phyloP scores from a whole-genome alignment of 2,329 filamentous ascomycete genomes.

The Scytalidium lignicola region DNA sequence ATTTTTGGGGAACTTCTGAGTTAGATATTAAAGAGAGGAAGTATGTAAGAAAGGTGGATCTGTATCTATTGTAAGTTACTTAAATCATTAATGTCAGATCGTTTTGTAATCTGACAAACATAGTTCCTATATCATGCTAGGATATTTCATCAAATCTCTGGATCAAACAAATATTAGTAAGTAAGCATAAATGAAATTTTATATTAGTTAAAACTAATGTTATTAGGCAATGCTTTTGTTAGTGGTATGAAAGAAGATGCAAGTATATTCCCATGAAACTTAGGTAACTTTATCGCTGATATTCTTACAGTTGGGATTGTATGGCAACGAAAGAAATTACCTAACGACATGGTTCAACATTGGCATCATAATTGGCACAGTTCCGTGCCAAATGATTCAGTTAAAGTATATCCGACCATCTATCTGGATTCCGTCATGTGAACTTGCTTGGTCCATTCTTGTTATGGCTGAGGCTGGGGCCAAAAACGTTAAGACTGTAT shows the following conservation, averaged over 20 bases:
- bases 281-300: neutral
- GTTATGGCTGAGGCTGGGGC: slow-evolving; percentile 31
- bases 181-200: neutral
- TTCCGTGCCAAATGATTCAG: slow-evolving; percentile 29
- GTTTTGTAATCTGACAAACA: neutral
- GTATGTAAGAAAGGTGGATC: slow-evolving; percentile 7
- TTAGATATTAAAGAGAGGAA: slow-evolving; percentile 1
- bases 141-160: slow-evolving; percentile 14
- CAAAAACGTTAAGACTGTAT: slow-evolving; percentile 14
- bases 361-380: slow-evolving; percentile 48
- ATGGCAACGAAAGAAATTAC: slow-evolving; percentile 35
- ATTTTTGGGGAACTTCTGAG: no score
- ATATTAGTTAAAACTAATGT: neutral
- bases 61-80: slow-evolving; percentile 5
- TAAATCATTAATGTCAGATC: neutral
- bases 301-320: slow-evolving; percentile 20
- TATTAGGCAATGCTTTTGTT: slow-evolving; percentile 34
- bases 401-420: slow-evolving; percentile 32
- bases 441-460: slow-evolving; percentile 24
- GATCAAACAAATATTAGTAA: slow-evolving; percentile 12
- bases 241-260: slow-evolving; percentile 32
- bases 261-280: neutral
- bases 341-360: slow-evolving; percentile 37
- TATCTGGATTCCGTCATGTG: slow-evolving; percentile 34
- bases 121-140: slow-evolving; percentile 2